Evolutionary conservation across 2,329 filamentous ascomycete species (phyloP).

Genomic region (Thermomyces lanuginosus): DNA sequence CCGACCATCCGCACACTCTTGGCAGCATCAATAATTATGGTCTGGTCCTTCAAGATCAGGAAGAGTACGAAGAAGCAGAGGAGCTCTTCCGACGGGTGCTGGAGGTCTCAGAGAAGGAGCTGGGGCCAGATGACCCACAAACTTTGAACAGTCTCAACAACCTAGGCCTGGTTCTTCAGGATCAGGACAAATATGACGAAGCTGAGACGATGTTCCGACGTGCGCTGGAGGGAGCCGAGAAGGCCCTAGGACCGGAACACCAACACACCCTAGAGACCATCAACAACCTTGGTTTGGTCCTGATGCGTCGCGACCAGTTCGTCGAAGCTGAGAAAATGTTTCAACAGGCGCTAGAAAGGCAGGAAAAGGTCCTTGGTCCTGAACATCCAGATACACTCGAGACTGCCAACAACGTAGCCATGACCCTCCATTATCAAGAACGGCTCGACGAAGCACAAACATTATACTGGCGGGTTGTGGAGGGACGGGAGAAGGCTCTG

Average conservation of each 20-base stretch:
- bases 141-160: conserved; percentile 1
- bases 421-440: too few species aligned
- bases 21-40: neutral
- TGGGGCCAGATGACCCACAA: conserved; percentile 1
- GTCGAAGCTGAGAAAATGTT: neutral
- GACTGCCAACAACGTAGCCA: too few species aligned
- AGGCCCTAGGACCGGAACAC: neutral
- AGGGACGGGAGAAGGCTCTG: conserved; percentile 7
- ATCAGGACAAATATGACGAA: conserved; percentile 1
- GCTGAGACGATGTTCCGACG: conserved; percentile 2
- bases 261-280: neutral
- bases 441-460: conserved; percentile 9
- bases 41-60: too few species aligned
- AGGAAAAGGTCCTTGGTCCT: neutral
- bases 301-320: too few species aligned
- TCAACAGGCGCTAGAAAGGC: neutral
- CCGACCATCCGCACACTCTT: neutral
- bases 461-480: conserved; percentile 6
- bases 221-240: conserved; percentile 1
- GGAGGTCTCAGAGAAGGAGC: neutral
- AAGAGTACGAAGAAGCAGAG: neutral
- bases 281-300: neutral
- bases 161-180: neutral
- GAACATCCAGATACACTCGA: neutral
- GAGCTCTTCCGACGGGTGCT: neutral